Evolutionary conservation across 352 stramenopile genomes (phyloP).

Genomic region (Discostella stelligera): DNA sequence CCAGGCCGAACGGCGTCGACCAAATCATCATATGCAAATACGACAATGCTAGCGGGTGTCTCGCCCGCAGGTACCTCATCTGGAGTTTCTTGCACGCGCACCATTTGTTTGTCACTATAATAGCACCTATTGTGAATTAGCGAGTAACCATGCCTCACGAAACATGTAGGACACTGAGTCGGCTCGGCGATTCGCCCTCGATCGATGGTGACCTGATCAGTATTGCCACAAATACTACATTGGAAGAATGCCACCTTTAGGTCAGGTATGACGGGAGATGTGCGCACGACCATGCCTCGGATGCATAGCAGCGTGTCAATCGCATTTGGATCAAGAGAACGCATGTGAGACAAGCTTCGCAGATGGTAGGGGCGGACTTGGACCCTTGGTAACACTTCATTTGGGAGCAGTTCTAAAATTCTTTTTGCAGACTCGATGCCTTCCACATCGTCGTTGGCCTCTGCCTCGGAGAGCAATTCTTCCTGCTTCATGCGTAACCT

Average conservation of each 20-base stretch:
- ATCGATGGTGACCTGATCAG: conserved; percentile 90
- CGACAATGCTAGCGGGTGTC: conserved; percentile 95
- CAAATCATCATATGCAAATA: conserved; percentile 98
- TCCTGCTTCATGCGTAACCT: conserved; percentile 34
- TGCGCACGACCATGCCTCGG: conserved; percentile 97
- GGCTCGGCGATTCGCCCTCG: conserved; percentile 95
- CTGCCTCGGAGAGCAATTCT: conserved; percentile 32
- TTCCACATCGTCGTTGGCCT: conserved; percentile 69
- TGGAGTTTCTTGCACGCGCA: conserved; percentile 97
- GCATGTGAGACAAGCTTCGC: conserved; percentile 90
- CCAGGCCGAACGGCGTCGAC: conserved; percentile 96
- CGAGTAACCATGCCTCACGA: conserved; percentile 90
- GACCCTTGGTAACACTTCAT: conserved; percentile 64
- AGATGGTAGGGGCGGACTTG: conserved; percentile 98
- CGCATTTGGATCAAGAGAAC: conserved; percentile 93
- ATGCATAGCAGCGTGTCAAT: conserved; percentile 97
- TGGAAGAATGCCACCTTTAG: conserved; percentile 97
- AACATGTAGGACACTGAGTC: conserved; percentile 82
- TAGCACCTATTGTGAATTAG: conserved; percentile 96
- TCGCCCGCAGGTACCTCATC: conserved; percentile 97
- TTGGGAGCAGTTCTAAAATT: conserved; percentile 35
- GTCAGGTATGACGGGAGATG: conserved; percentile 95
- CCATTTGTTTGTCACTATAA: conserved; percentile 98
- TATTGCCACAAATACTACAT: conserved; percentile 91
- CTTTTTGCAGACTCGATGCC: conserved; percentile 20